Evolutionary conservation across 148 eudicot species (phyloP).

Genomic region (Cornus controversa): DNA sequence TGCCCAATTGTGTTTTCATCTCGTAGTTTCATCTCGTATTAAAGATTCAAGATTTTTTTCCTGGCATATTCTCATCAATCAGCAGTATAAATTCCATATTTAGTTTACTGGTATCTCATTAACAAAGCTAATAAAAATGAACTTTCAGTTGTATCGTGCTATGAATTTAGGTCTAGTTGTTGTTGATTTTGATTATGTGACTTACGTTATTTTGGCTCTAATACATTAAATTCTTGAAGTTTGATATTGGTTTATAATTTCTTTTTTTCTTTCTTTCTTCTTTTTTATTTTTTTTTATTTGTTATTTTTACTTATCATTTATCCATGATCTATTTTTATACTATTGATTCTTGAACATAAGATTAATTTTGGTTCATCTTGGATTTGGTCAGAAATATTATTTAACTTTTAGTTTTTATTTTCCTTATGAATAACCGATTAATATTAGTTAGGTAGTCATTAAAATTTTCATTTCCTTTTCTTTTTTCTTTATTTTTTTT

Average conservation of each 20-base stretch:
- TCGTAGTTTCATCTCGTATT: no score
- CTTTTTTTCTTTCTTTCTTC: neutral
- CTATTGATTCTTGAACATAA: neutral
- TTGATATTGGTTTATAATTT: neutral
- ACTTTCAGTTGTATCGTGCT: neutral
- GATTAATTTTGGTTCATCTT: neutral
- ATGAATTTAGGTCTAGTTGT: neutral
- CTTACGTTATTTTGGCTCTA: neutral
- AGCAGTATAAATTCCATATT: constrained; percentile 1
- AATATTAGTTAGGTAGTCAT: neutral
- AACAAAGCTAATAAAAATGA: constrained; percentile 1
- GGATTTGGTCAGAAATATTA: neutral
- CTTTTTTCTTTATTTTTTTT: no score
- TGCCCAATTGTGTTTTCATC: neutral
- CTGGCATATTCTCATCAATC: constrained; percentile 5
- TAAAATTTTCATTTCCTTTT: no score
- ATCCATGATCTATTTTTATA: neutral
- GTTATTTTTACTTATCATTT: neutral
- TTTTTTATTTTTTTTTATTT: neutral
- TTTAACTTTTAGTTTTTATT: neutral
- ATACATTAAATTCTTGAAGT: neutral
- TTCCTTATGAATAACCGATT: neutral
- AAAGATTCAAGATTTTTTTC: neutral
- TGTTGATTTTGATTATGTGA: neutral
- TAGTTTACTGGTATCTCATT: neutral